Conservation (phyloP, 129 eudicot species). For the Scalesia atractyloides region DNA sequence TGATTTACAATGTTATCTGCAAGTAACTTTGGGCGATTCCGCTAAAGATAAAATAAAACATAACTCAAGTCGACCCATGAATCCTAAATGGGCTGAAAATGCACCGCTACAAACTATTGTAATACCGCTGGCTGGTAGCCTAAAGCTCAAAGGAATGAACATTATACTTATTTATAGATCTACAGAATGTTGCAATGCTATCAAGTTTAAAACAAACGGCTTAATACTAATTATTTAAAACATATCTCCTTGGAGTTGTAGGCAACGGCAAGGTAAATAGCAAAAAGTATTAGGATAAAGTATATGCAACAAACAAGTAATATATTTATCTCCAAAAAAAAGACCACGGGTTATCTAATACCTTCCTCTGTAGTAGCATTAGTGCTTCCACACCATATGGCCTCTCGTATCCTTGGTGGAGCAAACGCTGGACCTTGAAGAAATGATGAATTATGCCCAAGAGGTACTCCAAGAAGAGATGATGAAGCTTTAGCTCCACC, state of each 20-base stretch:
- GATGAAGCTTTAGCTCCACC: constrained; percentile 89
- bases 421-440: constrained; percentile 99
- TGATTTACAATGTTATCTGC: not conserved
- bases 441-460: constrained; percentile 95
- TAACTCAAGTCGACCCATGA: not conserved
- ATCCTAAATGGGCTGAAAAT: not conserved
- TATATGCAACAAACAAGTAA: not conserved
- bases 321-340: not conserved
- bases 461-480: constrained; percentile 94
- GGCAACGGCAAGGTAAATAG: too few relatives aligned
- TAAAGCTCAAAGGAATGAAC: constrained; percentile 6
- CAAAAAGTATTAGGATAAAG: too few relatives aligned
- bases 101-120: not conserved
- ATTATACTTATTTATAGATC: too few relatives aligned
- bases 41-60: not conserved
- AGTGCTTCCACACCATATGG: constrained; percentile 98
- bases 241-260: too few relatives aligned
- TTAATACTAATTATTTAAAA: too few relatives aligned
- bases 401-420: constrained; percentile 96
- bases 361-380: constrained; percentile 94
- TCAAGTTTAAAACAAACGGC: too few relatives aligned
- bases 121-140: constrained; percentile 2
- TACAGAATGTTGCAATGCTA: too few relatives aligned
- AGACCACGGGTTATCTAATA: constrained; percentile 9
- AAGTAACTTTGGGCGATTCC: not conserved